Evolutionary conservation across 176 grass and related monocot species (phyloP).

Genomic region (Thalia dealbata): DNA sequence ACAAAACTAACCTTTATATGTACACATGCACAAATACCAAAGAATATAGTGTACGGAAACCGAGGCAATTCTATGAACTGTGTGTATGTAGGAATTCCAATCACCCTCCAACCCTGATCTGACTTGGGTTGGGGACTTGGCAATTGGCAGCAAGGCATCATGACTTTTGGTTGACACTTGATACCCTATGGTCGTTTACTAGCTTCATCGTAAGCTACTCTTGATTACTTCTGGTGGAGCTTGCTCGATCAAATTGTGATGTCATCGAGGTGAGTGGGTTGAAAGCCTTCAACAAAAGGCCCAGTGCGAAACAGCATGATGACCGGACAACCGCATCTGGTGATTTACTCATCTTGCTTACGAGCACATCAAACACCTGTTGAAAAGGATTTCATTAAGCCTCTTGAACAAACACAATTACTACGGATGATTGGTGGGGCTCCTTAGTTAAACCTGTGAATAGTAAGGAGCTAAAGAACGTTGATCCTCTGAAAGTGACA

Average conservation of each 20-base stretch:
- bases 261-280: slow-evolving; percentile 47
- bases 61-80: not conserved
- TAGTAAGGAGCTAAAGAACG: slow-evolving; percentile 80
- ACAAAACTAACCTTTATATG: not conserved
- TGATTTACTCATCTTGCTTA: slow-evolving; percentile 66
- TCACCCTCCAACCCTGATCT: not conserved
- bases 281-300: slow-evolving; percentile 66
- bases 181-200: not conserved
- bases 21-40: not conserved
- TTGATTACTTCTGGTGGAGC: slow-evolving; percentile 36
- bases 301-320: slow-evolving; percentile 63
- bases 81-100: not conserved
- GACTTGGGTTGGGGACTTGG: not conserved
- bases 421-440: slow-evolving; percentile 16
- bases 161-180: too few relatives aligned
- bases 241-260: slow-evolving; percentile 39
- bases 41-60: not conserved
- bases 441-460: slow-evolving; percentile 50
- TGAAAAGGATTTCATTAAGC: not conserved
- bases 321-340: slow-evolving; percentile 66
- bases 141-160: not conserved
- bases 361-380: slow-evolving; percentile 71
- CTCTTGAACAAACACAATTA: not conserved
- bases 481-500: slow-evolving; percentile 79
- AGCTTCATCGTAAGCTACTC: not conserved